Evolutionary conservation across 2,329 filamentous ascomycete genomes (phyloP), one percentile per base, ranked within the genome.

Genomic region (Hyphodiscus sp.): DNA sequence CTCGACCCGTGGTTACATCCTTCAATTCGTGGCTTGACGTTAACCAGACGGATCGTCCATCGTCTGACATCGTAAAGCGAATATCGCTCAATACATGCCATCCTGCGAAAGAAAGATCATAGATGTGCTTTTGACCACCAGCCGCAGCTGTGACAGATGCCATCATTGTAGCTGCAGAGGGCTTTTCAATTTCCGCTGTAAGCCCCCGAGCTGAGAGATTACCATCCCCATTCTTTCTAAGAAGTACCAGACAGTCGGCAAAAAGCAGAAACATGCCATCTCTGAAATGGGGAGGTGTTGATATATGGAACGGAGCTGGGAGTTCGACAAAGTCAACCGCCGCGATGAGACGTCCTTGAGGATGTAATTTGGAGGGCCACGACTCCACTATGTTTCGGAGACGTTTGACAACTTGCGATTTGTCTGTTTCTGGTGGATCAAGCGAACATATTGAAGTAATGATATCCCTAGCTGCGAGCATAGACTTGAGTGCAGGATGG

Each of bases 361-460:
- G 86, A 61, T 85, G 81, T 20, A 91, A 78, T 48, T 85, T 79
- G 20, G 73, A 66, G 1, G 90, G 89, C 89, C 90, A 95, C 45
- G 79, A 81, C 63, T 89, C 83, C 43, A 95, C 80, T 69, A 94
- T 80, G 59, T 86, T 85, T 58, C 85, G 85, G 47, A 96, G 74
- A 43, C 88, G 83, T 61, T 83, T 86, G 33, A 86, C 80, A 45
- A 89, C 77, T 61, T 89, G 87, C 10, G 85, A 83, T 61, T 90
- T 87, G 64, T 89, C 86, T 75, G 81, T 63, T 70, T 76, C 64
- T 65, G 87, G 67, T 73, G 87, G 78, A 63, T 96, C 92, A 73
- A 96, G 85, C 16, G 92, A 95, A 70, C 94, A 99, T 44, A 99
- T 99, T 51, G 95, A 94, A 19, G 91, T 91, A 61, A 99, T 91